Percentiles rank a stretch among this genome's conserved stretches.
phyloP scores from a whole-genome alignment of 768 basidiomycete species.

The Multifurca ochricompacta region DNA sequence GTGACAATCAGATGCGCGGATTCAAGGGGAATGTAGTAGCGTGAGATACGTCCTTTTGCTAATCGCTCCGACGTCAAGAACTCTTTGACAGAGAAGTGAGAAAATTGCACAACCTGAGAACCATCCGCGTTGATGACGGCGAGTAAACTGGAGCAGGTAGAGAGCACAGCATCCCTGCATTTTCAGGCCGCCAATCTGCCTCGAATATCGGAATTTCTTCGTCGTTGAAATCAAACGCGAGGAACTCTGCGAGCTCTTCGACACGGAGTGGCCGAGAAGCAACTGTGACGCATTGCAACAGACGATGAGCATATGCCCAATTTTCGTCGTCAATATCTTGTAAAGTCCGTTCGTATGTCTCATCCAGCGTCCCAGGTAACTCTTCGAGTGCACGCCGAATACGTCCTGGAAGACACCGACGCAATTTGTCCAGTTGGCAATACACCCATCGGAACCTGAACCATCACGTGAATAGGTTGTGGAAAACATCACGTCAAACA shows the following conservation, averaged over 20 bases:
- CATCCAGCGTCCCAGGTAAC: neutral
- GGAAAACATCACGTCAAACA: too few species aligned
- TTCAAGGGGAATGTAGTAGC: neutral
- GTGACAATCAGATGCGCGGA: neutral
- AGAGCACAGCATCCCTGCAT: neutral
- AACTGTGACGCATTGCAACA: neutral
- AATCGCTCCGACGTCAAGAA: neutral
- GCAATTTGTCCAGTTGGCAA: too few species aligned
- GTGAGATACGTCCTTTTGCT: neutral
- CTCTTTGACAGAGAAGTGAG: neutral
- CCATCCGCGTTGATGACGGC: neutral
- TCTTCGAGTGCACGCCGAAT: neutral
- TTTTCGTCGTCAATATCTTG: neutral
- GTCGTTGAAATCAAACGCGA: neutral
- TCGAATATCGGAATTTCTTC: neutral
- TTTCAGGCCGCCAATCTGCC: neutral
- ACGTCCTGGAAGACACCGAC: too few species aligned
- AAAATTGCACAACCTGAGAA: neutral
- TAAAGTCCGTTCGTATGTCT: neutral
- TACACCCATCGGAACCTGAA: too few species aligned
- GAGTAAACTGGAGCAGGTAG: neutral
- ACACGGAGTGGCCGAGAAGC: neutral
- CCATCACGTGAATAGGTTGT: too few species aligned
- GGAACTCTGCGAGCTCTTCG: neutral
- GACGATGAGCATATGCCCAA: neutral